These are phyloP conservation scores for Emergomyces africanus DNA, from an alignment of 2,329 filamentous ascomycete species.

Conservation along the genomic window DNA sequence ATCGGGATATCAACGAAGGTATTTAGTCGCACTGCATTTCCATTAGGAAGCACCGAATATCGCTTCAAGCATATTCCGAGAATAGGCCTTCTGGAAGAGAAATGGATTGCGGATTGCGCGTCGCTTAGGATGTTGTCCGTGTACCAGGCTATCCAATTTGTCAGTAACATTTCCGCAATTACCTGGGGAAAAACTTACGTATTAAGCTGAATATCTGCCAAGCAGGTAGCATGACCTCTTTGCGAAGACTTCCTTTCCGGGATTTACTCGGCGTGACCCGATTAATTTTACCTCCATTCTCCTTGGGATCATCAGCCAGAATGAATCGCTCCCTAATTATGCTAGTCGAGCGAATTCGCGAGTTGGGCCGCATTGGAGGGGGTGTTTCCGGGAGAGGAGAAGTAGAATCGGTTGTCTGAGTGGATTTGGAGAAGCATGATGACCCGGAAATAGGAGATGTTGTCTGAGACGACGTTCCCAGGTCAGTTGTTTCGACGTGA, in stretches of 20 bases:
- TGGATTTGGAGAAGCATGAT: constrained; percentile 10
- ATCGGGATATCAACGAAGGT: constrained; percentile 88
- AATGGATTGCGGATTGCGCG: constrained; percentile 71
- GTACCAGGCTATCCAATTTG: constrained; percentile 61
- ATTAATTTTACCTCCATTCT: constrained; percentile 15
- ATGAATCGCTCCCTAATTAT: constrained; percentile 34
- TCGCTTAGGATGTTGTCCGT: constrained; percentile 55
- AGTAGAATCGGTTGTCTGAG: constrained; percentile 15
- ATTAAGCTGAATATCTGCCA: constrained; percentile 97
- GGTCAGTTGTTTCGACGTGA: constrained; percentile 33
- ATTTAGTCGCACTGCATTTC: constrained; percentile 56
- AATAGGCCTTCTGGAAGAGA: constrained; percentile 68
- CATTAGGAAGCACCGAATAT: constrained; percentile 62
- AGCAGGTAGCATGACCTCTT: constrained; percentile 87
- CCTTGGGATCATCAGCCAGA: constrained; percentile 31
- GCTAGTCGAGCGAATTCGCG: constrained; percentile 19
- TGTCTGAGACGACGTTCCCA: constrained; percentile 23
- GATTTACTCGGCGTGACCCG: background rate
- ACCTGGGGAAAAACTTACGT: constrained; percentile 44
- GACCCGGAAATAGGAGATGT: constrained; percentile 20
- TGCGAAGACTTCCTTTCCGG: constrained; percentile 34
- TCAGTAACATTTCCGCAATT: constrained; percentile 16
- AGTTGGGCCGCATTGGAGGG: constrained; percentile 7
- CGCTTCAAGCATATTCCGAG: constrained; percentile 88
- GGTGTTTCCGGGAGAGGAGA: constrained; percentile 18